Percentiles rank a stretch among this genome's conserved stretches.
These are phyloP conservation scores for Aureobasidium sp. DNA, from an alignment of 2,329 filamentous ascomycete genomes.

Conservation along the genomic window DNA sequence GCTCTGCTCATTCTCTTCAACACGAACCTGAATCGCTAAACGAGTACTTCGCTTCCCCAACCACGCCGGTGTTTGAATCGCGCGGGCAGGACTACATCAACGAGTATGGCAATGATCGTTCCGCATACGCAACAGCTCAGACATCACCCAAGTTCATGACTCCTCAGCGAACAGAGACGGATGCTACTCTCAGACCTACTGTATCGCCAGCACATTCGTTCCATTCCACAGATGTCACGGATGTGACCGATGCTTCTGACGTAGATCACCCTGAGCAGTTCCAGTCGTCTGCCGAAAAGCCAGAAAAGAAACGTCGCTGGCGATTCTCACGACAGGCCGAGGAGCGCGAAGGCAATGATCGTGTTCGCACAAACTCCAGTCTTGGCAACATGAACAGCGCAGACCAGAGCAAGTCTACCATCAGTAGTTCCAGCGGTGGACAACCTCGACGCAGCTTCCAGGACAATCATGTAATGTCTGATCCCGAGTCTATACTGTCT, in stretches of 20 bases:
- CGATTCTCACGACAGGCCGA: slow-evolving; percentile 46
- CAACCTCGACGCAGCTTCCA: slow-evolving; percentile 5
- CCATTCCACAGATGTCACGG: slow-evolving; percentile 65
- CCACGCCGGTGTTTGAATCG: slow-evolving; percentile 18
- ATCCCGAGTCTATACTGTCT: slow-evolving; percentile 10
- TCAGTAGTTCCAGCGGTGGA: slow-evolving; percentile 10
- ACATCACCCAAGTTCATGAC: slow-evolving; percentile 36
- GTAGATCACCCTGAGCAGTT: slow-evolving; percentile 60
- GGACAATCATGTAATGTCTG: slow-evolving; percentile 5
- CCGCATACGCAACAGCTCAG: slow-evolving; percentile 32
- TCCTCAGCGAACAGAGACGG: slow-evolving; percentile 65
- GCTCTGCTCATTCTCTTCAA: slow-evolving; percentile 62
- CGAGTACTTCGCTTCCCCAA: slow-evolving; percentile 26
- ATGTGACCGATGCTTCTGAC: slow-evolving; percentile 72
- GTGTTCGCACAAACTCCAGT: not conserved
- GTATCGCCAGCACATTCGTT: slow-evolving; percentile 69
- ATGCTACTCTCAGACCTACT: slow-evolving; percentile 51
- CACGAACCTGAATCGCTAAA: slow-evolving; percentile 24
- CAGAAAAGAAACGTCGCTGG: slow-evolving; percentile 65
- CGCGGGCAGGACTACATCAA: slow-evolving; percentile 15
- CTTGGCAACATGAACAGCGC: slow-evolving; percentile 8
- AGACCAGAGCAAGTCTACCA: slow-evolving; percentile 15
- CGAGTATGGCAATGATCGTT: slow-evolving; percentile 28
- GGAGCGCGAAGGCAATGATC: slow-evolving; percentile 17
- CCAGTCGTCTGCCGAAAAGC: slow-evolving; percentile 41